Conservation (phyloP, 2,329 filamentous ascomycete species). For the Epichloe amarillans region DNA sequence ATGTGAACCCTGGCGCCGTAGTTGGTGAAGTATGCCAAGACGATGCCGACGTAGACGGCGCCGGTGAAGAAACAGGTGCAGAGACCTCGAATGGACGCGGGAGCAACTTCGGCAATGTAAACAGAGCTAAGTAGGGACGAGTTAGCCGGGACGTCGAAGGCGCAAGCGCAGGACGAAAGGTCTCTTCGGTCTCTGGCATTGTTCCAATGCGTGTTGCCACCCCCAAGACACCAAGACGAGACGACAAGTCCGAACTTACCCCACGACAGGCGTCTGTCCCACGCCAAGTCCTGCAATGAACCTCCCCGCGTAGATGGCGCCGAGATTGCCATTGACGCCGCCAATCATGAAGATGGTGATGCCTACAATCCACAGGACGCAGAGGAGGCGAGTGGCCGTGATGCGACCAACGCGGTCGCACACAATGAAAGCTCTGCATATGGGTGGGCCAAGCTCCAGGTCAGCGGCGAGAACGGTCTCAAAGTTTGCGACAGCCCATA, state of each 20-base stretch:
- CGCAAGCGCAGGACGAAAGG: no score
- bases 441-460: neutral
- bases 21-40: slow-evolving; percentile 66
- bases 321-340: slow-evolving; percentile 36
- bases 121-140: slow-evolving; percentile 32
- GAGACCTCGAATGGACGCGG: slow-evolving; percentile 55
- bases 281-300: slow-evolving; percentile 55
- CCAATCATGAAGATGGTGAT: slow-evolving; percentile 45
- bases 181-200: no score
- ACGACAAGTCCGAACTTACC: slow-evolving; percentile 16
- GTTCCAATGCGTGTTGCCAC: no score
- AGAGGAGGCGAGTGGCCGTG: slow-evolving; percentile 46
- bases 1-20: slow-evolving; percentile 44
- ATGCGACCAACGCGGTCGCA: slow-evolving; percentile 50
- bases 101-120: slow-evolving; percentile 61
- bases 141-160: no score
- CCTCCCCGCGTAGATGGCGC: slow-evolving; percentile 48
- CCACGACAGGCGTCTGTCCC: slow-evolving; percentile 53
- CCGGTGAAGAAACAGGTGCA: slow-evolving; percentile 47
- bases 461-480: neutral
- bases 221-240: neutral
- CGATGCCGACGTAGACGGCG: slow-evolving; percentile 61
- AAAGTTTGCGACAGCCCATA: neutral
- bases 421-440: slow-evolving; percentile 38
- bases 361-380: slow-evolving; percentile 42